Base-by-base conservation (phyloP, 1,284 basidiomycete species). In the Microbotryum violaceum region DNA sequence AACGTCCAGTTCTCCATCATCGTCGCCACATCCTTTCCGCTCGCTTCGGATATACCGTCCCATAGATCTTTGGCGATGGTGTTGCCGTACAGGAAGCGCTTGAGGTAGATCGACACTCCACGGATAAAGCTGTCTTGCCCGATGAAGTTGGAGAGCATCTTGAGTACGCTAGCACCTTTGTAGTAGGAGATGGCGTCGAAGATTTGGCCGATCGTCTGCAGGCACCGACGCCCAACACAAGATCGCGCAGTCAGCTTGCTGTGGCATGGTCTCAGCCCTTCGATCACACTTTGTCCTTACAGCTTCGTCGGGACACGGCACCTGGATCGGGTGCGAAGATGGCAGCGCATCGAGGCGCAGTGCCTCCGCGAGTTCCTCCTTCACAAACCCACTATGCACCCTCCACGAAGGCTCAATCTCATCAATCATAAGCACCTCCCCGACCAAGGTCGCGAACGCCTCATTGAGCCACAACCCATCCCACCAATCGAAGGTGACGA, bases 1-100 rank as follows among this genome's bases (percentile, higher is more conserved):
- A 85, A 82, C 45, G 93, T 87, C 94, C 93, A 98, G 74, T 88
- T 88, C 65, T 88, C 82, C 89, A 97, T 94, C 71, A 97, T 81
- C 60, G 81, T 80, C 14, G 85, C 80, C 52, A 97, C 83, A 70
- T 97, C 85, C 44, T 85, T 73, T 18, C 85, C 87, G 48, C 87
- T 88, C 2, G 91, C 84, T 71, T 85, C 81, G 59, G 83, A 80
- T 67, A 97, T 90, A 23, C 90, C 92, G 56, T 86, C 80, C 91
- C 92, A 97, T 2, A 98, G 81, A 72, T 97, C 89, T 62, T 82
- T 82, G 18, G 91, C 92, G 58, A 87, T 84, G 53, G 86, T 89
- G 76, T 91, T 97, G 46, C 82, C 84, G 76, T 88, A 97, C 16
- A 85, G 75, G 72, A 86, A 84, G 71, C 87, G 70, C 80, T 94